A percentile compares a stretch with the other conserved stretches of the same genome.
Evolutionary conservation across 768 basidiomycete genomes (phyloP).

Genomic region (Gelatoporia subvermispora): DNA sequence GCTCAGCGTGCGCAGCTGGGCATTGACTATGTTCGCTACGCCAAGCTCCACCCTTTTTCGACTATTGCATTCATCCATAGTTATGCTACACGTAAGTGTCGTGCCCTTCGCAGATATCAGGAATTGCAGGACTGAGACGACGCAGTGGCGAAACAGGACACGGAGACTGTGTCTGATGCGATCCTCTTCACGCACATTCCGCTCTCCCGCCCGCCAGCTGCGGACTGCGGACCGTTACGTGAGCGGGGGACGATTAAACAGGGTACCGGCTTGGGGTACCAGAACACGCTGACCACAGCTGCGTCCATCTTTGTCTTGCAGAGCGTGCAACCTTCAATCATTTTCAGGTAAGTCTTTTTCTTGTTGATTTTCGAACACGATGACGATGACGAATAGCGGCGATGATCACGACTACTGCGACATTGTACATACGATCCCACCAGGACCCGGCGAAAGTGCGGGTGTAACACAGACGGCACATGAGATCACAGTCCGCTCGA

Average conservation of each 20-base stretch:
- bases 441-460: slow-evolving; percentile 10
- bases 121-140: neutral
- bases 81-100: slow-evolving; percentile 28
- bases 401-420: slow-evolving; percentile 98
- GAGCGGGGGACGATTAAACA: slow-evolving; percentile 71
- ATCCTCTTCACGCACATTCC: slow-evolving; percentile 82
- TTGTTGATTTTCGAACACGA: neutral
- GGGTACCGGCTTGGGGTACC: slow-evolving; percentile 76
- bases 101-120: neutral
- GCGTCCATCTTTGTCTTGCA: slow-evolving; percentile 65
- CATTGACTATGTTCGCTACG: slow-evolving; percentile 42
- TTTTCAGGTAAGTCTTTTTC: slow-evolving; percentile 61
- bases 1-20: slow-evolving; percentile 39
- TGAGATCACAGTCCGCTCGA: slow-evolving; percentile 85
- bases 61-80: slow-evolving; percentile 42
- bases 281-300: slow-evolving; percentile 72
- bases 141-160: neutral
- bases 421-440: slow-evolving; percentile 44
- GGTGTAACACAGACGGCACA: slow-evolving; percentile 29
- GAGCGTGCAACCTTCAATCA: slow-evolving; percentile 54
- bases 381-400: slow-evolving; percentile 44
- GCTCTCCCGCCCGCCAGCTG: slow-evolving; percentile 64
- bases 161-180: neutral
- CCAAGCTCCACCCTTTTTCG: slow-evolving; percentile 37
- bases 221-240: slow-evolving; percentile 71